These are phyloP conservation scores for Trypanosoma avium DNA, from an alignment of 208 protist genomes.

Conservation along the genomic window DNA sequence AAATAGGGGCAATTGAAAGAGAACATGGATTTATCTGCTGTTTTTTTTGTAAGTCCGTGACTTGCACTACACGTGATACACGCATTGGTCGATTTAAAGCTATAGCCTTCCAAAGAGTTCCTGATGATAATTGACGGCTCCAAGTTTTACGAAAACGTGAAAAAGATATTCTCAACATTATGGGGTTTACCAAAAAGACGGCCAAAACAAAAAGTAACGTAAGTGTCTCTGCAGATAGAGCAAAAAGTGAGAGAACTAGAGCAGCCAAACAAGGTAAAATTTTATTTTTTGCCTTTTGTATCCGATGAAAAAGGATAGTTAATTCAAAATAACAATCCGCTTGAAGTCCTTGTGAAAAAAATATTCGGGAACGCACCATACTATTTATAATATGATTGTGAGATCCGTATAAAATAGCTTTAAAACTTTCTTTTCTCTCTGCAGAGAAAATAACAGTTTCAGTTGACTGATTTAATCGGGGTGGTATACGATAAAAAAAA, in stretches of 20 bases:
- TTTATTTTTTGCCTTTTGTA: slow-evolving; percentile 32
- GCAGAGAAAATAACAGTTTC: slow-evolving; percentile 3
- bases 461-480: slow-evolving; percentile 17
- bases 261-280: slow-evolving; percentile 26
- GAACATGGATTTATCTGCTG: neutral
- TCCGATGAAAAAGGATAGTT: slow-evolving; percentile 51
- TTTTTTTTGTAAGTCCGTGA: slow-evolving; percentile 6
- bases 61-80: slow-evolving; percentile 37
- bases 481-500: slow-evolving; percentile 53
- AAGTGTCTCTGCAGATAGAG: slow-evolving; percentile 57
- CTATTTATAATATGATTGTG: slow-evolving; percentile 74
- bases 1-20: slow-evolving; percentile 15
- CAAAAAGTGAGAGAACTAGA: slow-evolving; percentile 24
- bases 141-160: slow-evolving; percentile 29
- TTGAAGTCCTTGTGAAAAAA: slow-evolving; percentile 77
- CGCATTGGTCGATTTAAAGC: slow-evolving; percentile 33
- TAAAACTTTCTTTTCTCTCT: slow-evolving; percentile 14
- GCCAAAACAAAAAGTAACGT: slow-evolving; percentile 30
- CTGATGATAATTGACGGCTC: neutral
- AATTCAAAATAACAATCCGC: slow-evolving; percentile 82
- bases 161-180: slow-evolving; percentile 41
- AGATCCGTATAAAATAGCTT: slow-evolving; percentile 66
- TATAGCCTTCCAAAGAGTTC: slow-evolving; percentile 22
- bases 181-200: slow-evolving; percentile 48
- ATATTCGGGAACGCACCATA: slow-evolving; percentile 66